Base-by-base conservation (phyloP, 2,329 filamentous ascomycete species). In the Acephala macrosclerotiorum region DNA sequence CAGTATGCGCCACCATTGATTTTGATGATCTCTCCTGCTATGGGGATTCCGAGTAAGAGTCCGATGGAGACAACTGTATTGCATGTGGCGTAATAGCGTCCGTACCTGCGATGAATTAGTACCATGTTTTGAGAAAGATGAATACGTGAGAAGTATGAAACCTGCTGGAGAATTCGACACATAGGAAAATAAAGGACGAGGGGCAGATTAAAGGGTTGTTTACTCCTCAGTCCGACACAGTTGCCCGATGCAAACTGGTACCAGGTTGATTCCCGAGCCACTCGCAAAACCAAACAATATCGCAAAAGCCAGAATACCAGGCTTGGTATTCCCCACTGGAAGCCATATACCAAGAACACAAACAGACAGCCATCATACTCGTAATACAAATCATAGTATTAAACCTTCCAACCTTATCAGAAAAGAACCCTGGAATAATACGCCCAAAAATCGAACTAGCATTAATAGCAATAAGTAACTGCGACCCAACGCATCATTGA, bases 21-120 rank as follows among this genome's bases (percentile, higher is more conserved):
- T 26, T 70, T 82, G 6, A 93, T 77, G 59, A 93, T 85, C 68
- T 82, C 83, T 0, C 90, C 90, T 0, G 85, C 91, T 61, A 93
- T 89, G 0, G 91, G 91, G 33, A 92, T 87, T 18, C 91, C 90
- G 4, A 91, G 87, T 60, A 94, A 80, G 57, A 83, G 90, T 70
- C 91, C 91, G 73, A 96, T 86, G 22, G 89, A 91, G n/a, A 96
- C 93, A 33, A 96, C 80, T 0, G 91, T 94, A 76, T 96, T 96
- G 66, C 90, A 89, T 0, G 92, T 96, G 8, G 93, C 91, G 73
- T 96, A 96, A 76, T 96, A 95, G 4, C 92, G 83, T 0, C 93
- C 93, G 74, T 96, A n/a, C n/a, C n/a, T n/a, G n/a, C n/a, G n/a
- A n/a, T n/a, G n/a, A n/a, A n/a, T n/a, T n/a, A n/a, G n/a, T n/a